These are phyloP conservation scores for Penicillium maclennaniae DNA, from an alignment of 495 filamentous ascomycete species.

Conservation along the genomic window DNA sequence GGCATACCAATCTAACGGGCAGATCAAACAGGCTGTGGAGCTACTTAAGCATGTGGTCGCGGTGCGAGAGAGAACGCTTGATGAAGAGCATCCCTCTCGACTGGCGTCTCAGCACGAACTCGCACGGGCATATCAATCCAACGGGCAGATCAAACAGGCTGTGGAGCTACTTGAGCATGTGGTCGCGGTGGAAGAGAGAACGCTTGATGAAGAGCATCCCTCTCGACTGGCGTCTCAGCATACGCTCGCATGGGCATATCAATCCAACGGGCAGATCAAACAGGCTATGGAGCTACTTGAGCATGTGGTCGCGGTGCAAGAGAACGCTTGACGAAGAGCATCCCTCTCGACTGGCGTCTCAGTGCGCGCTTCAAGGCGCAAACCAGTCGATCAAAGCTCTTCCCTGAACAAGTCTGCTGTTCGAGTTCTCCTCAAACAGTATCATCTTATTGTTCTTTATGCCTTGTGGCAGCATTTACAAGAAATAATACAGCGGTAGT, in stretches of 20 bases:
- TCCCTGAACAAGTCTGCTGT: no score
- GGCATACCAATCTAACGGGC: no score
- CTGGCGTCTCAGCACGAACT: conserved; percentile 7
- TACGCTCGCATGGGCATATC: not conserved
- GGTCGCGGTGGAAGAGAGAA: conserved; percentile 20
- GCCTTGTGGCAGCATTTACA: no score
- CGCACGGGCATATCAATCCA: no score
- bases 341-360: conserved; percentile 8
- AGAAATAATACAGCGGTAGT: no score
- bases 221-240: conserved; percentile 12
- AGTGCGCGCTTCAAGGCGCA: no score
- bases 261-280: not conserved
- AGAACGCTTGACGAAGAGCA: conserved; percentile 24
- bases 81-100: conserved; percentile 26
- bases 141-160: conserved; percentile 16
- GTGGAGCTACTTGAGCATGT: conserved; percentile 26
- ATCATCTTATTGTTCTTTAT: no score
- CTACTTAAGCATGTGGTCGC: conserved; percentile 28
- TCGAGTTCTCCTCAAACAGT: no score
- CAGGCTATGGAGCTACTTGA: conserved; percentile 26
- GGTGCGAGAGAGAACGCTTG: conserved; percentile 15
- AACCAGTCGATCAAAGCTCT: no score
- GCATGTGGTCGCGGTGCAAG: conserved; percentile 25
- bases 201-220: conserved; percentile 25
- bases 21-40: conserved; percentile 21